phyloP scores from a whole-genome alignment of 2,329 filamentous ascomycete genomes.

The Spiromastix sp. region DNA sequence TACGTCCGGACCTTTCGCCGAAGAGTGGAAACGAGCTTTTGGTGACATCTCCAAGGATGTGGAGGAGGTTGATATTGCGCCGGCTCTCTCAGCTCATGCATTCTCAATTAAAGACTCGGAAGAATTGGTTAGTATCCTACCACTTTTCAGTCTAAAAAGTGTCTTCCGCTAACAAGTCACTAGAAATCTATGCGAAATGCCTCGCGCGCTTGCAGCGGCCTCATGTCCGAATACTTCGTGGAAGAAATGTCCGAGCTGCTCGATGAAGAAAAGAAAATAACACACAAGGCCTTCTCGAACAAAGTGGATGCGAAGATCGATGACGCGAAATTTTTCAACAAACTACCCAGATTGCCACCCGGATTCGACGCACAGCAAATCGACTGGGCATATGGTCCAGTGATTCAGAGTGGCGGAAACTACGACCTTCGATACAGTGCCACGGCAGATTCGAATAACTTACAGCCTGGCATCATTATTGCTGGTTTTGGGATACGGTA shows the following conservation, averaged over 20 bases:
- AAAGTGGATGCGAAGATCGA: slow-evolving; percentile 89
- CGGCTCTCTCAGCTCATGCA: slow-evolving; percentile 69
- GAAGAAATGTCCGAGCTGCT: slow-evolving; percentile 96
- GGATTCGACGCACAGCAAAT: slow-evolving; percentile 83
- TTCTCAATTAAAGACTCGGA: slow-evolving; percentile 92
- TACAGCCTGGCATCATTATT: slow-evolving; percentile 90
- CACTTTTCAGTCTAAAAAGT: too few relatives aligned
- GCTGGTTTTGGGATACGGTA: slow-evolving; percentile 87
- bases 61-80: slow-evolving; percentile 77
- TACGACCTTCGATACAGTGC: slow-evolving; percentile 79
- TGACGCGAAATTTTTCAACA: slow-evolving; percentile 87
- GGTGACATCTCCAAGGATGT: slow-evolving; percentile 69
- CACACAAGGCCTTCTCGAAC: slow-evolving; percentile 73
- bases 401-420: slow-evolving; percentile 89
- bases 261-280: slow-evolving; percentile 94
- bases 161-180: slow-evolving; percentile 9
- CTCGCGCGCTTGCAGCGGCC: slow-evolving; percentile 82
- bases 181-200: slow-evolving; percentile 85
- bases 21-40: slow-evolving; percentile 88
- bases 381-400: slow-evolving; percentile 86
- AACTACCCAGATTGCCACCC: slow-evolving; percentile 65
- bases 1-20: slow-evolving; percentile 77
- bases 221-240: slow-evolving; percentile 94
- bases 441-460: slow-evolving; percentile 68
- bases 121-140: slow-evolving; percentile 52